Conservation (phyloP, 192 early-diverging fungal genomes). For the Entomortierella lignicola region DNA sequence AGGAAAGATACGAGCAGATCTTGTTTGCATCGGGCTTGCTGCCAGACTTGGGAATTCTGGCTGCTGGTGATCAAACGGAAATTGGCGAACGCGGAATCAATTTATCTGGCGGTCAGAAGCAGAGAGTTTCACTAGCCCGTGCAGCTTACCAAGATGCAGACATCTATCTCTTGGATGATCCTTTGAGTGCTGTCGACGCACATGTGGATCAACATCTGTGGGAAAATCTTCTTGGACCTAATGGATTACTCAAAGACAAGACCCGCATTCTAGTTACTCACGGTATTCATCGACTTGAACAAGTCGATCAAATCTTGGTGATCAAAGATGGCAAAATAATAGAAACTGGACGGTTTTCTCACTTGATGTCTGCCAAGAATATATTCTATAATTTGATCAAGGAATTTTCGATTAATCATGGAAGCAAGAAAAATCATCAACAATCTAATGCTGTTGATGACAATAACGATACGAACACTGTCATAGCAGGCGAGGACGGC, state of each 20-base stretch:
- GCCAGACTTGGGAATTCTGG: slow-evolving; percentile 84
- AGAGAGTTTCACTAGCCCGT: slow-evolving; percentile 69
- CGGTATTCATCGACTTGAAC: slow-evolving; percentile 79
- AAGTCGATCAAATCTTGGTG: slow-evolving; percentile 74
- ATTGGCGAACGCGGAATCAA: slow-evolving; percentile 94
- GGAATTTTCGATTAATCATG: slow-evolving; percentile 62
- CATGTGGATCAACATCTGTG: slow-evolving; percentile 85
- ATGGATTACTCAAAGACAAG: slow-evolving; percentile 83
- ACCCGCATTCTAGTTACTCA: slow-evolving; percentile 86
- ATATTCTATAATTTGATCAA: slow-evolving; percentile 72
- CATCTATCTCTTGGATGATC: slow-evolving; percentile 63
- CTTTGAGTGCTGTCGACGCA: slow-evolving; percentile 71
- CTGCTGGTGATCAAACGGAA: slow-evolving; percentile 90
- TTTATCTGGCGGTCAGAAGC: slow-evolving; percentile 93
- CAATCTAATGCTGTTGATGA: slow-evolving; percentile 17
- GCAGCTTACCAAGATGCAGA: slow-evolving; percentile 93
- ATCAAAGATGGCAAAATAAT: slow-evolving; percentile 76
- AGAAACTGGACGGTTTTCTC: slow-evolving; percentile 72
- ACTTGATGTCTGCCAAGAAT: slow-evolving; percentile 70
- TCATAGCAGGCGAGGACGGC: slow-evolving; percentile 50
- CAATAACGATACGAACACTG: slow-evolving; percentile 34
- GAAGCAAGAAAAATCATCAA: slow-evolving; percentile 30
- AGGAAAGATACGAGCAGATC: slow-evolving; percentile 74
- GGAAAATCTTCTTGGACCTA: slow-evolving; percentile 85
- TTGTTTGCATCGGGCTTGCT: slow-evolving; percentile 85